Percentiles rank a stretch among this genome's conserved stretches.
Conservation (phyloP, 2,329 filamentous ascomycete genomes). For the Stachybotrys elegans region DNA sequence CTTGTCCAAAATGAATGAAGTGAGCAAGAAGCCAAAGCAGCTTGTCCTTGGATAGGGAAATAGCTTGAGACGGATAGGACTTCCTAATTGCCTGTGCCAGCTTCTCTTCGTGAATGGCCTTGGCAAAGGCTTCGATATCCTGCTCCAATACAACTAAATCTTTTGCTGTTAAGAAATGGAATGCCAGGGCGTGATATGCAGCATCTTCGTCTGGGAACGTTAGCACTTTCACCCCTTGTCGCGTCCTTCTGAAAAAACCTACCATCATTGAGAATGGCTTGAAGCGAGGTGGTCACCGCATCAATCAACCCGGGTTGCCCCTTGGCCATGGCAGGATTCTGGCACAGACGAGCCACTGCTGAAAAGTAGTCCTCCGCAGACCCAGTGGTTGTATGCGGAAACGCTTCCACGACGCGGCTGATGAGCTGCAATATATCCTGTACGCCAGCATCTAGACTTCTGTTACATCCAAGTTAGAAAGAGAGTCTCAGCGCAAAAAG, state of each 20-base stretch:
- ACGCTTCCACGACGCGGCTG: slow-evolving; percentile 18
- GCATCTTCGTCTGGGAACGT: slow-evolving; percentile 1
- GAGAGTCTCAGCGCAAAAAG: no score
- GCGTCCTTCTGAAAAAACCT: neutral
- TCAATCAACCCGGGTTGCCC: neutral
- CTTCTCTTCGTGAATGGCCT: slow-evolving; percentile 29
- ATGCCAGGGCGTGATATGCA: slow-evolving; percentile 31
- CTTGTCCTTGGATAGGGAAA: slow-evolving; percentile 27
- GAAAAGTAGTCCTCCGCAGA: slow-evolving; percentile 33
- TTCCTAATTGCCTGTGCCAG: slow-evolving; percentile 38
- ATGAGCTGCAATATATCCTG: slow-evolving; percentile 35
- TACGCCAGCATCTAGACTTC: no score
- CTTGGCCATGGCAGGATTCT: slow-evolving; percentile 12
- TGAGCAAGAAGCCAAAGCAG: slow-evolving; percentile 64
- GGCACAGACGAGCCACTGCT: slow-evolving; percentile 31
- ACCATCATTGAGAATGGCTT: neutral
- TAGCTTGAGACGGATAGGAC: slow-evolving; percentile 21
- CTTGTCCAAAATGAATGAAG: slow-evolving; percentile 53
- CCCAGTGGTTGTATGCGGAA: slow-evolving; percentile 15
- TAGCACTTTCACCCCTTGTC: neutral
- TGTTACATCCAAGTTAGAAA: no score
- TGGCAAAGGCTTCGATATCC: slow-evolving; percentile 29
- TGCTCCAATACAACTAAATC: slow-evolving; percentile 36
- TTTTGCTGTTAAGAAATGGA: slow-evolving; percentile 30
- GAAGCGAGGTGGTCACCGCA: slow-evolving; percentile 17